Evolutionary conservation across 257 asterid genomes (phyloP).

Genomic region (Jasminum sambac): DNA sequence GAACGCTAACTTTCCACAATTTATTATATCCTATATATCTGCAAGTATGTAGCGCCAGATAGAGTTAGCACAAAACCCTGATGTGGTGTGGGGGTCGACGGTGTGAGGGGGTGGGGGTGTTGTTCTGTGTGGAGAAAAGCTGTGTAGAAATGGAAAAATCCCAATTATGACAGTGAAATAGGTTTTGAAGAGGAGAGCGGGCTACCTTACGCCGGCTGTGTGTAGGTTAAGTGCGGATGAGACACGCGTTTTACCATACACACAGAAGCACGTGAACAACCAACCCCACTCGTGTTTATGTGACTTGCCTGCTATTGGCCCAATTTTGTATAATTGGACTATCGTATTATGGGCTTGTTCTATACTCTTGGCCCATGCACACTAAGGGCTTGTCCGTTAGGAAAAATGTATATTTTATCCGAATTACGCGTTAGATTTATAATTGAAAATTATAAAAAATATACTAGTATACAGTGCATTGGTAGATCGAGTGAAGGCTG

Average conservation of each 20-base stretch:
- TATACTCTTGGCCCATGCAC: too few species aligned
- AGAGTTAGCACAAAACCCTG: conserved; percentile 39
- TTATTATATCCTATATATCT: conserved; percentile 14
- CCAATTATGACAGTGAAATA: conserved; percentile 23
- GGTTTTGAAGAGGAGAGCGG: not conserved
- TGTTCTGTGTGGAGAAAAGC: conserved; percentile 41
- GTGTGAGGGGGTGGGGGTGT: not conserved
- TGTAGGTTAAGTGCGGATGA: conserved; percentile 1
- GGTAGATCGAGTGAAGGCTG: too few species aligned
- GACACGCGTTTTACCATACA: not conserved
- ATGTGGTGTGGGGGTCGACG: conserved; percentile 5
- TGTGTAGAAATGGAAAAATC: conserved; percentile 22
- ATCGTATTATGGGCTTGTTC: not conserved
- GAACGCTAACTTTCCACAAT: conserved; percentile 33
- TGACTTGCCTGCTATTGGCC: not conserved
- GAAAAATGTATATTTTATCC: too few species aligned
- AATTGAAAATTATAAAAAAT: too few species aligned
- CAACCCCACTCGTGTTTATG: not conserved
- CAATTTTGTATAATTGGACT: not conserved
- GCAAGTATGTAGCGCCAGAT: conserved; percentile 6
- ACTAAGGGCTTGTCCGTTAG: too few species aligned
- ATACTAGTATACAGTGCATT: too few species aligned
- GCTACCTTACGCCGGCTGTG: not conserved
- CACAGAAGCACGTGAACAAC: not conserved
- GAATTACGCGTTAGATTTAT: too few species aligned